Conservation (phyloP, 148 eudicot species). For the Salicornia ramosissima region DNA sequence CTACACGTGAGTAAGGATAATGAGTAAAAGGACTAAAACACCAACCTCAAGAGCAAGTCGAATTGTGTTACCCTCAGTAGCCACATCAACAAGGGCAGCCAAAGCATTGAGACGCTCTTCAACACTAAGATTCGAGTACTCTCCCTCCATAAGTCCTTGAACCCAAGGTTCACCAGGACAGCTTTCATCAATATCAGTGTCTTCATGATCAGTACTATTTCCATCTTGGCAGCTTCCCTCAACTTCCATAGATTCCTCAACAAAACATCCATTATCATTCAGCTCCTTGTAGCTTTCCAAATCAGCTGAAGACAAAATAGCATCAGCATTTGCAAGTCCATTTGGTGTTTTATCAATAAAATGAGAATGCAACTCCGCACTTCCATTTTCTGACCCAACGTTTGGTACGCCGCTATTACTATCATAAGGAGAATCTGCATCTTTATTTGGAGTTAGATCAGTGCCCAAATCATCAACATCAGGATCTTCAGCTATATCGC, state of each 20-base stretch:
- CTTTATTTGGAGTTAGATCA: conserved; percentile 35
- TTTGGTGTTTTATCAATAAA: conserved; percentile 23
- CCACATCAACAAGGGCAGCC: conserved; percentile 71
- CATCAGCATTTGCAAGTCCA: conserved; percentile 25
- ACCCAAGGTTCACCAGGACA: conserved; percentile 74
- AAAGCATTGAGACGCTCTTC: conserved; percentile 92
- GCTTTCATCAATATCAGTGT: conserved; percentile 60
- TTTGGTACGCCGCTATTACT: conserved; percentile 23
- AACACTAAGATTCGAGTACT: conserved; percentile 68
- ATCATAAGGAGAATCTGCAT: conserved; percentile 32
- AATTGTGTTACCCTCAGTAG: conserved; percentile 88
- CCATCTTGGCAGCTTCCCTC: conserved; percentile 27
- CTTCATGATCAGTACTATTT: conserved; percentile 42
- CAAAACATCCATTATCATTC: conserved; percentile 30
- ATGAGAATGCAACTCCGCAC: conserved; percentile 20
- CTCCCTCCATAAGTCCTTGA: conserved; percentile 79
- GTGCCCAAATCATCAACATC: conserved; percentile 63
- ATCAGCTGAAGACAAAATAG: conserved; percentile 28
- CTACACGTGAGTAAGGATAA: neutral
- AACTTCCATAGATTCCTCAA: conserved; percentile 32
- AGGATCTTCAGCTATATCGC: conserved; percentile 80
- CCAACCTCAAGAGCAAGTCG: conserved; percentile 67
- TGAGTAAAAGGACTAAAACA: neutral
- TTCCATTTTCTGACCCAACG: conserved; percentile 30
- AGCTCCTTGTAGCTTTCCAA: conserved; percentile 29